Conservation (phyloP, 1,284 basidiomycete species). For the Coriolopsis trogii region DNA sequence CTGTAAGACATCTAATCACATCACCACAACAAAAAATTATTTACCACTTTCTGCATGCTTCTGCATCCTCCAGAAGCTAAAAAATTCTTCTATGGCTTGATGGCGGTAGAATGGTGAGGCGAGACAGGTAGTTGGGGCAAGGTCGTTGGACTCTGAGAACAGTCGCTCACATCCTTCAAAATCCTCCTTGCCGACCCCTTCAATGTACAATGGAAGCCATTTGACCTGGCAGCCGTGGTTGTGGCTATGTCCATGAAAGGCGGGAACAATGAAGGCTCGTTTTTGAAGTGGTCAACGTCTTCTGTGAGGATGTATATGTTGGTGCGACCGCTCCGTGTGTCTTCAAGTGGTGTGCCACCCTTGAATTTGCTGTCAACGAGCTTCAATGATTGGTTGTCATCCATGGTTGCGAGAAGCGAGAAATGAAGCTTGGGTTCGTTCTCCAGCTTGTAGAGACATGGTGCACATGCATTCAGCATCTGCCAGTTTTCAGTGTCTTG, state of each 20-base stretch:
- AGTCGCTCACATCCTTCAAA: conserved; percentile 36
- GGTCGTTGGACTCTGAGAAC: conserved; percentile 35
- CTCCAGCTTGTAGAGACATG: conserved; percentile 31
- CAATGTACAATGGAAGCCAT: conserved; percentile 35
- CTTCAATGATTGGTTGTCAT: conserved; percentile 39
- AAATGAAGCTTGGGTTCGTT: conserved; percentile 26
- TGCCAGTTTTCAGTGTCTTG: conserved; percentile 29
- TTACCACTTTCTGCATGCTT: conserved; percentile 21
- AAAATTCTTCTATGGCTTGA: conserved; percentile 26
- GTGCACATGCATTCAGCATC: conserved; percentile 30
- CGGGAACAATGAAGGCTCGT: conserved; percentile 30
- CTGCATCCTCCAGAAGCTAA: conserved; percentile 19
- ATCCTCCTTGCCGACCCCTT: conserved; percentile 38
- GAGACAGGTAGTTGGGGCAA: conserved; percentile 28
- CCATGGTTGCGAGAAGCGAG: conserved; percentile 28
- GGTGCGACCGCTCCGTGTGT: conserved; percentile 8
- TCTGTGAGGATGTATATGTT: conserved; percentile 19
- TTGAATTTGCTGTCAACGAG: conserved; percentile 19
- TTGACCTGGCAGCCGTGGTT: conserved; percentile 36
- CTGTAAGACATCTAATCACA: not conserved
- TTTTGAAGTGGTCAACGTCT: conserved; percentile 29
- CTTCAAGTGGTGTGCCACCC: conserved; percentile 7
- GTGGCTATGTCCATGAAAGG: conserved; percentile 41
- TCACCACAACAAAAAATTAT: not conserved
- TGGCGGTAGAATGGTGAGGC: conserved; percentile 32